Percentiles rank a stretch among this genome's conserved stretches.
Evolutionary conservation across 805 yeast genomes (phyloP).

Genomic region (Zygosaccharomyces bailii): DNA sequence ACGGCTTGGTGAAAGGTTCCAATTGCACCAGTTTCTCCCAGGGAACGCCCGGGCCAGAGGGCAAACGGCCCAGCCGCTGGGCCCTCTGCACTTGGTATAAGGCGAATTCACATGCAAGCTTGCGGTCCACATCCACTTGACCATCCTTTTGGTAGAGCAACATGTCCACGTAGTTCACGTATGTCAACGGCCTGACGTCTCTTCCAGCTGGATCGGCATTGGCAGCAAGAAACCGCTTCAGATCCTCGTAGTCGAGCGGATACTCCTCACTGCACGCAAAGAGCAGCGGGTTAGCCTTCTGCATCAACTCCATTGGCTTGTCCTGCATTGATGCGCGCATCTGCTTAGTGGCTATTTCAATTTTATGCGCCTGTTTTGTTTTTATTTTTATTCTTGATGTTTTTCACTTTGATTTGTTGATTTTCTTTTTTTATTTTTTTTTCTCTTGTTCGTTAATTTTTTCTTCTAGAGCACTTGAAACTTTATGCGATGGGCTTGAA

Average conservation of each 20-base stretch:
- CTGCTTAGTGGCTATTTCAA: too few relatives aligned
- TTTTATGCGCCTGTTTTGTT: neutral
- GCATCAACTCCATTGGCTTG: constrained; percentile 15
- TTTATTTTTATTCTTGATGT: neutral
- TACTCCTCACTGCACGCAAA: constrained; percentile 29
- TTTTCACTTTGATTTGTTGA: neutral
- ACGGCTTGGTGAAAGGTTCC: constrained; percentile 16
- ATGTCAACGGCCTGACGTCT: constrained; percentile 19
- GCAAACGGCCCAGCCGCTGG: constrained; percentile 9
- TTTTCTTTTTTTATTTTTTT: neutral
- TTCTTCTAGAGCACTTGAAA: neutral
- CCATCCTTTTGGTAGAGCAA: constrained; percentile 21
- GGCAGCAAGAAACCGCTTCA: constrained; percentile 25
- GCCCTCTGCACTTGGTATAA: constrained; percentile 24
- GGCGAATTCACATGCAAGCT: constrained; percentile 31
- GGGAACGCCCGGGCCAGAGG: neutral
- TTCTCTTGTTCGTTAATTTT: neutral
- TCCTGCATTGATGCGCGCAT: constrained; percentile 5
- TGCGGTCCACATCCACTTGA: constrained; percentile 29
- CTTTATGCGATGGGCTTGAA: neutral
- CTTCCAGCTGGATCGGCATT: constrained; percentile 13
- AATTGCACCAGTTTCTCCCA: constrained; percentile 17
- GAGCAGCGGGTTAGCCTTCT: constrained; percentile 29
- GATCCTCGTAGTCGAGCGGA: constrained; percentile 29
- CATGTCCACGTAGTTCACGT: constrained; percentile 28